A percentile compares a stretch with the other conserved stretches of the same genome.
These are phyloP conservation scores for Symbiodinium pilosum DNA, from an alignment of 73 alveolate species.

Conservation along the genomic window DNA sequence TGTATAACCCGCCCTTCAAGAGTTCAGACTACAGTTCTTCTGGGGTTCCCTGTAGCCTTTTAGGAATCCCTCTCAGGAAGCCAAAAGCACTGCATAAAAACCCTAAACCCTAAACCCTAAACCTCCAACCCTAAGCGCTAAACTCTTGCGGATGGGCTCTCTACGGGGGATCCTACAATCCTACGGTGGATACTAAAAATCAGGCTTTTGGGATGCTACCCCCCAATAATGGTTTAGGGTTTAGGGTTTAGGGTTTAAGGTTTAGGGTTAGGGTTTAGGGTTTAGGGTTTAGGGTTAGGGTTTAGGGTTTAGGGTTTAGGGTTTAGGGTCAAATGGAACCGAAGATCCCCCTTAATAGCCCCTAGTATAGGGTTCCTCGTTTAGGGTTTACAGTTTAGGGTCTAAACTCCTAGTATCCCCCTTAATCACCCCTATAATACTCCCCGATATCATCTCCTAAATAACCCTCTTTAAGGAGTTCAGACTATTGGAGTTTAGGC, in stretches of 20 bases:
- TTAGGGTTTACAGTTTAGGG: background rate
- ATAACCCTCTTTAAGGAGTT: no score
- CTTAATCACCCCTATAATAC: no score
- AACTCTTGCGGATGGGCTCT: no score
- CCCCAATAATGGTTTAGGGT: background rate
- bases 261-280: background rate
- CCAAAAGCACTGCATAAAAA: background rate
- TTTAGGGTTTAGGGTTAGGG: background rate
- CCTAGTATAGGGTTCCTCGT: background rate
- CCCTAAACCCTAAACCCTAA: background rate
- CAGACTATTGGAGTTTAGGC: no score
- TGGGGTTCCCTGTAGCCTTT: background rate
- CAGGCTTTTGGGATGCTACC: background rate
- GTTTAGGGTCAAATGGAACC: background rate
- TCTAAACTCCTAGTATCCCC: background rate
- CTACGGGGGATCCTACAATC: no score
- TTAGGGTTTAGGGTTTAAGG: background rate
- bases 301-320: background rate
- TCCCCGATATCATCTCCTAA: no score
- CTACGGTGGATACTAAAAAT: no score
- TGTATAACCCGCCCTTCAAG: no score
- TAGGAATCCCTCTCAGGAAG: background rate
- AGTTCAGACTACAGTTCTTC: no score
- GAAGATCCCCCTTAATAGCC: background rate
- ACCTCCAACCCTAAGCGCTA: no score